Evolutionary conservation across 129 eudicot species (phyloP), one percentile per base, ranked within the genome.

Genomic region (Ambrosia artemisiifolia): DNA sequence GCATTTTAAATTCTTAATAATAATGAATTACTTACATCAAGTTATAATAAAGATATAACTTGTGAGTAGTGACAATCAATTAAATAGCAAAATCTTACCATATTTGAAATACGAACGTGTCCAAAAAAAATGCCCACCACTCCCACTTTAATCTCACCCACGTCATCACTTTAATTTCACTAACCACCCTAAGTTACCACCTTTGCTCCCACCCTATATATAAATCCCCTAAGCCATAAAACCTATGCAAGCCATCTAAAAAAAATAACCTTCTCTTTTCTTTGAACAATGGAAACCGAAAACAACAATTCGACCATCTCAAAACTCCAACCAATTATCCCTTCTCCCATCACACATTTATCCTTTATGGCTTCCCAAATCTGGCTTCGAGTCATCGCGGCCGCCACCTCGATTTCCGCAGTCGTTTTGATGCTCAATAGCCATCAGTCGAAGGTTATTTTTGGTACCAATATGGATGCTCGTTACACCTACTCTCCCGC

Each of bases 401-500:
- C 78, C 51, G 88, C 67, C 2, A 50, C 85, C 11, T 71, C 96
- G 6, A 7, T 85, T 7, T 75, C 85, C 16, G 94, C 98, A 34
- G 73, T 89, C 5, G 70, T 65, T 32, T 36, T 89, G n/a, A 76
- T 82, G 48, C 16, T 89, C 69, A 81, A 86, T 11, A 83, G 78
- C 75, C 82, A 79, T 5, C 83, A 89, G 70, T 71, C 88, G 7
- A 80, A 75, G 8, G 34, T 76, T 7, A 70, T 89, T 0, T 87
- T 16, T 51, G 91, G 95, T 8, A 63, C 84, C 1, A 43, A 71
- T 20, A 36, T 79, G 18, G 89, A 85, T 16, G 96, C 91, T 0
- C 86, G 88, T 44, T 92, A 89, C 71, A 83, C 77, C 75, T 92
- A 87, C 77, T 71, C 86, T 19, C 76, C 98, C 8, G 83, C 96